These are phyloP conservation scores for Dictyostelium capitatum DNA, from an alignment of 78 protist genomes.

Conservation along the genomic window DNA sequence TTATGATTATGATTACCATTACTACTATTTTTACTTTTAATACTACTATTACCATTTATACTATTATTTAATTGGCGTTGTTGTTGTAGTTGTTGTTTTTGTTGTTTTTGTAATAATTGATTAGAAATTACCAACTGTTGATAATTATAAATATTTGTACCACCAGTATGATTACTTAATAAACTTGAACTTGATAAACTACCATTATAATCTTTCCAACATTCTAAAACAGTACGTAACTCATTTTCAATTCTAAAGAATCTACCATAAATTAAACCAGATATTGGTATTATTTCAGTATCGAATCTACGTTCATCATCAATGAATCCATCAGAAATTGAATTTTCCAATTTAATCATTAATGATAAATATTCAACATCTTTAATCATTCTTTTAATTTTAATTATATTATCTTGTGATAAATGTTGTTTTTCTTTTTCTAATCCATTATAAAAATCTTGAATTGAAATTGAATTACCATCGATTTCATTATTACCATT, in stretches of 20 bases:
- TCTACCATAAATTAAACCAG: constrained; percentile 59
- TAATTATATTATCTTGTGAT: constrained; percentile 23
- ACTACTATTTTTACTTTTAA: not conserved
- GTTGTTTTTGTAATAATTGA: not conserved
- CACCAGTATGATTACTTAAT: not conserved
- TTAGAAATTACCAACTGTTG: not conserved
- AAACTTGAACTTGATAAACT: not conserved
- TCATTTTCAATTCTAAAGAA: constrained; percentile 65
- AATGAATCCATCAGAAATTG: not conserved
- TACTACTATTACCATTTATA: no score
- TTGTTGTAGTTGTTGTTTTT: not conserved
- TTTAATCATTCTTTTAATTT: constrained; percentile 71
- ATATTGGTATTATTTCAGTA: constrained; percentile 44
- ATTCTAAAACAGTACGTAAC: constrained; percentile 43
- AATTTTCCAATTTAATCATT: constrained; percentile 37
- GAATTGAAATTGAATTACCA: not conserved
- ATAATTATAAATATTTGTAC: not conserved
- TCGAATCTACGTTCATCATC: constrained; percentile 21
- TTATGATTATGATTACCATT: not conserved
- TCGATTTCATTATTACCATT: not conserved
- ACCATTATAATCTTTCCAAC: constrained; percentile 30
- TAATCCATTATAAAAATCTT: not conserved
- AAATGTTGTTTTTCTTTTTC: constrained; percentile 11
- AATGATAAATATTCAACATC: constrained; percentile 51
- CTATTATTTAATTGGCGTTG: not conserved